Evolutionary conservation across 2,329 filamentous ascomycete species (phyloP), one percentile per base, ranked within the genome.

Genomic region (Cladosporium sp.): DNA sequence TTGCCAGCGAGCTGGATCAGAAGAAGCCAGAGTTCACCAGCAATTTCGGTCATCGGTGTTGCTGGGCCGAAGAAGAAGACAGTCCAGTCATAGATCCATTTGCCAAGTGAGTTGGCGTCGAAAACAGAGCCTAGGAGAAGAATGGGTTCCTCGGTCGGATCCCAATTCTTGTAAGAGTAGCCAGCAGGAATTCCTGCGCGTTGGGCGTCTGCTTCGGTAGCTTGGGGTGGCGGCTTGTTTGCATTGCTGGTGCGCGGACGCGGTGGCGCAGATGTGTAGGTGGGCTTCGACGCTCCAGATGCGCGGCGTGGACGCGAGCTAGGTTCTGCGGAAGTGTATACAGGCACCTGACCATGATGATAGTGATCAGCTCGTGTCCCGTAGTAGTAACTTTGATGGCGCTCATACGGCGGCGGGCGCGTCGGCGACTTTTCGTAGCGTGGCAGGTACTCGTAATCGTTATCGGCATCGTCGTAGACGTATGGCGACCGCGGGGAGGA

Each of bases 11-110:
- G 82, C 75, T 97, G 90, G 74, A 97, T 97, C 60, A 97, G 84
- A 51, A 97, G 82, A 22, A 97, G 83, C 94, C 94, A 99, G 57
- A 99, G 82, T 70, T 97, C 92, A 66, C 93, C 94, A 2, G 94
- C 92, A 75, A 96, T 87, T 65, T 97, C 92, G 55, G 92, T 85
- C 70, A 97, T 90, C 52, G 92, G 90, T 11, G 89, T 91, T 40
- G 84, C 84, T 14, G 91, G 84, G 38, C 90, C 90, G 66, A 95
- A 87, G 73, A 88, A 87, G 78, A 90, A 96, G 64, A 97, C 90
- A 17, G 94, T 97, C 94, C 94, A 99, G 81, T 97, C 94, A 76
- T 96, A 99, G 71, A 99, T 95, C 94, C 94, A 99, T 78, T 97
- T 97, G 70, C 94, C 94, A 30, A 99, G 83, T 25, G 91, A 96